Conservation (phyloP, 2,329 filamentous ascomycete species). For the Periconia sp. region DNA sequence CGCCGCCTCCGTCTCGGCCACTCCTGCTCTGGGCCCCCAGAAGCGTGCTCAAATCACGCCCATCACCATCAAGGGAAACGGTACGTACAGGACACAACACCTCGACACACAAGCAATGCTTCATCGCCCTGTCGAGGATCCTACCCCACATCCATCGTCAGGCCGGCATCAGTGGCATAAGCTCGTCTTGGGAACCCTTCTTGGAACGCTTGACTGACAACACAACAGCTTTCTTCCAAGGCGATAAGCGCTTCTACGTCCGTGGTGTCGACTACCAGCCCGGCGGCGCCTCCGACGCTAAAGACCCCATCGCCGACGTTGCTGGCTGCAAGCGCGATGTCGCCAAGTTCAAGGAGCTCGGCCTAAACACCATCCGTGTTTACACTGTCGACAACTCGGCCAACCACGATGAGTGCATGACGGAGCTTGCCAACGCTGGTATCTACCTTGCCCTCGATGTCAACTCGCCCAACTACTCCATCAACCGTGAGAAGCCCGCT, state of each 20-base stretch:
- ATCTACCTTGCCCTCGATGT: slow-evolving; percentile 93
- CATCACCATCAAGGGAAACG: slow-evolving; percentile 65
- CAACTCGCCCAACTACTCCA: slow-evolving; percentile 86
- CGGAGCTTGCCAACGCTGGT: slow-evolving; percentile 73
- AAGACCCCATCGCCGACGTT: slow-evolving; percentile 75
- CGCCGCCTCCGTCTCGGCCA: slow-evolving; percentile 50
- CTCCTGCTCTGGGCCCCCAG: slow-evolving; percentile 35
- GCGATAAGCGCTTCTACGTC: slow-evolving; percentile 62
- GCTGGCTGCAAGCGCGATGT: slow-evolving; percentile 77
- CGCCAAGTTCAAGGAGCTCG: slow-evolving; percentile 77
- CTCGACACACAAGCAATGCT: background rate
- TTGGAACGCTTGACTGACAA: slow-evolving; percentile 21
- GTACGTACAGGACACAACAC: slow-evolving; percentile 34
- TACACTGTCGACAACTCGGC: slow-evolving; percentile 88
- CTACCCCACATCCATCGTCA: background rate
- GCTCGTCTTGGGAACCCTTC: background rate
- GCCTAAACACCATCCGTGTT: slow-evolving; percentile 88
- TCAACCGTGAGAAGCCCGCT: slow-evolving; percentile 74
- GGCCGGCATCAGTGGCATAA: background rate
- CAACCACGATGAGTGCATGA: slow-evolving; percentile 85
- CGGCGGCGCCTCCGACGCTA: slow-evolving; percentile 62
- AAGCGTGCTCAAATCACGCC: slow-evolving; percentile 51
- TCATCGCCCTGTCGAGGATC: background rate
- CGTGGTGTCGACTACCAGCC: slow-evolving; percentile 68
- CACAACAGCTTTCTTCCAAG: slow-evolving; percentile 60